Conservation (phyloP, 1,284 basidiomycete genomes). For the Leccinum glutinopallens region DNA sequence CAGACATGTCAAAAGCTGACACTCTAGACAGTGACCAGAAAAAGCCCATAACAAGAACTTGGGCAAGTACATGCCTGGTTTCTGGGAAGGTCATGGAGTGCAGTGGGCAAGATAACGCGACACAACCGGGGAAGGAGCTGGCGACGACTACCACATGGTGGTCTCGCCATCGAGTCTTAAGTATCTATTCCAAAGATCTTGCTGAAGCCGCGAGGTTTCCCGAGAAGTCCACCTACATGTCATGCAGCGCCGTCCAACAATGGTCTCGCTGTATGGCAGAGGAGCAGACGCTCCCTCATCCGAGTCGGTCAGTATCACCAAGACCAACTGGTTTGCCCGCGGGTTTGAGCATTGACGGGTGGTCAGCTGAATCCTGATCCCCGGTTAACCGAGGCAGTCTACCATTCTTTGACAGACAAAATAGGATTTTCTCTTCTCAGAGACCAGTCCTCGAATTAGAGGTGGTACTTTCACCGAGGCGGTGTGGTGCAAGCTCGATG, state of each 20-base stretch:
- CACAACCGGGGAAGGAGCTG: background rate
- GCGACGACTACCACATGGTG: background rate
- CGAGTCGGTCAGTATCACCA: conserved; percentile 1
- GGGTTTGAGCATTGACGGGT: background rate
- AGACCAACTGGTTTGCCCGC: background rate
- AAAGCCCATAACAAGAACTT: conserved; percentile 3
- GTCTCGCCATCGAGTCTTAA: conserved; percentile 10
- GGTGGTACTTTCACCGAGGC: background rate
- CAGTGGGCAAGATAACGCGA: background rate
- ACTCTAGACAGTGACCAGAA: conserved; percentile 9
- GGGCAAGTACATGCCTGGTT: background rate
- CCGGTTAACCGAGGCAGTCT: background rate
- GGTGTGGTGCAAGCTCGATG: background rate
- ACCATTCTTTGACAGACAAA: background rate
- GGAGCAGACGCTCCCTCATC: conserved; percentile 16
- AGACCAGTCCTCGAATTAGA: background rate
- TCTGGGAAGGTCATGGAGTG: background rate
- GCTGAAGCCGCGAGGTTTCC: background rate
- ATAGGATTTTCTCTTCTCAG: background rate
- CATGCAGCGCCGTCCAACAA: background rate
- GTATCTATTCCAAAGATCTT: conserved; percentile 14
- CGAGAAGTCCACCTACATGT: background rate
- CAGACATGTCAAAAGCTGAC: conserved; percentile 24
- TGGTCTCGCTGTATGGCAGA: background rate
- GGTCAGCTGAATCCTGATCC: background rate